phyloP scores from a whole-genome alignment of 176 grass and related monocot species.

The Oryza punctata region DNA sequence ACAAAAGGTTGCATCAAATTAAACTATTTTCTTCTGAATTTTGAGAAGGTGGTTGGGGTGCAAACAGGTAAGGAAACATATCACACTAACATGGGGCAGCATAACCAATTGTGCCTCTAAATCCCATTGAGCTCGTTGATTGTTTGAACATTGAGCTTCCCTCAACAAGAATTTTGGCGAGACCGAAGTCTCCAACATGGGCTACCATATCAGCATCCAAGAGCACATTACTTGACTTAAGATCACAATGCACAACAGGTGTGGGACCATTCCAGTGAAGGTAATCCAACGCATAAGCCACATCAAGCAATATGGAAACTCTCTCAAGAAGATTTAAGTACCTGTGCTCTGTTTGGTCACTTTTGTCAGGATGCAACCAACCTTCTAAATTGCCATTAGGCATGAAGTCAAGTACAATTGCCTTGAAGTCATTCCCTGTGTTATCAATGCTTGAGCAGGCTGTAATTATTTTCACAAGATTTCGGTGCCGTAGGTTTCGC shows the following conservation, averaged over 20 bases:
- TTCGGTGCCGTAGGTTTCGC: slow-evolving; percentile 7
- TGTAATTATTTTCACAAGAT: slow-evolving; percentile 40
- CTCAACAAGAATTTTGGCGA: slow-evolving; percentile 7
- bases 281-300: slow-evolving; percentile 38
- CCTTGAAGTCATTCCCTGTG: slow-evolving; percentile 41
- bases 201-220: slow-evolving; percentile 35
- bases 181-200: slow-evolving; percentile 27
- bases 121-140: not conserved
- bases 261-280: slow-evolving; percentile 15
- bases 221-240: slow-evolving; percentile 32
- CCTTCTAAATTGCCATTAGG: slow-evolving; percentile 14
- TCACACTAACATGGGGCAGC: slow-evolving; percentile 7
- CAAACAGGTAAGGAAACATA: too few relatives aligned
- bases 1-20: too few relatives aligned
- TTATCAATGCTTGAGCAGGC: slow-evolving; percentile 34
- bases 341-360: not conserved
- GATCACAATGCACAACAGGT: slow-evolving; percentile 29
- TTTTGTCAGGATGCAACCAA: slow-evolving; percentile 33
- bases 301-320: slow-evolving; percentile 32
- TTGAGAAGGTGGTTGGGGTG: too few relatives aligned
- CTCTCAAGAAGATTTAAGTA: slow-evolving; percentile 16
- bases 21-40: too few relatives aligned
- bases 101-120: slow-evolving; percentile 40
- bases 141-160: not conserved
- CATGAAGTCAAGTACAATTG: slow-evolving; percentile 40